phyloP scores from a whole-genome alignment of 2,329 filamentous ascomycete genomes.

The Zasmidium angulare region DNA sequence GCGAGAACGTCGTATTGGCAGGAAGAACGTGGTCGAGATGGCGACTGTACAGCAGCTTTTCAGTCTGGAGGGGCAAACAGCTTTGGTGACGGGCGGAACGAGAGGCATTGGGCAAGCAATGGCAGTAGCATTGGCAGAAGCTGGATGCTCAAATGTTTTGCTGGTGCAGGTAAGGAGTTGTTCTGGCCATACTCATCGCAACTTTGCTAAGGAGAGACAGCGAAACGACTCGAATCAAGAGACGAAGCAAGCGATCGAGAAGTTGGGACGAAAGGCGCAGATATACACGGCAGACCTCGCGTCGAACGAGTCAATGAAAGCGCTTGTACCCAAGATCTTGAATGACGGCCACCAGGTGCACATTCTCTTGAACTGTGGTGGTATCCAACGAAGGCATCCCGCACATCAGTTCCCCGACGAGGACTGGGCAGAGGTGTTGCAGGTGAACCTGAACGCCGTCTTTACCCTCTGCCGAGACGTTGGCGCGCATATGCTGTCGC shows the following conservation, averaged over 20 bases:
- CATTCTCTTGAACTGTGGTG: constrained; percentile 82
- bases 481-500: constrained; percentile 73
- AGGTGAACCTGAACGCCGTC: constrained; percentile 82
- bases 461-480: constrained; percentile 77
- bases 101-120: constrained; percentile 53
- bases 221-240: constrained; percentile 54
- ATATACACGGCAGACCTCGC: constrained; percentile 72
- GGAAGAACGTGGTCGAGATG: constrained; percentile 23
- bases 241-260: constrained; percentile 63
- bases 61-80: constrained; percentile 51
- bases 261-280: constrained; percentile 63
- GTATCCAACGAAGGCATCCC: constrained; percentile 78
- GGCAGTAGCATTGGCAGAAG: constrained; percentile 52
- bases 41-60: constrained; percentile 45
- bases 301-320: constrained; percentile 58
- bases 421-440: constrained; percentile 79
- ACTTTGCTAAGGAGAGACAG: constrained; percentile 35
- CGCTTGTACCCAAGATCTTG: constrained; percentile 62
- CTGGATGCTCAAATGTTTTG: constrained; percentile 51
- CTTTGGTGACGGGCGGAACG: constrained; percentile 52
- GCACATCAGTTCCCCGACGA: constrained; percentile 71
- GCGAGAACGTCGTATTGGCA: neutral
- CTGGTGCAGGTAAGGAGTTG: constrained; percentile 45
- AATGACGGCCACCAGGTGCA: constrained; percentile 64
- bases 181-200: neutral